Conservation (phyloP, 2,329 filamentous ascomycete genomes). For the Rhytidhysteron rufulum region DNA sequence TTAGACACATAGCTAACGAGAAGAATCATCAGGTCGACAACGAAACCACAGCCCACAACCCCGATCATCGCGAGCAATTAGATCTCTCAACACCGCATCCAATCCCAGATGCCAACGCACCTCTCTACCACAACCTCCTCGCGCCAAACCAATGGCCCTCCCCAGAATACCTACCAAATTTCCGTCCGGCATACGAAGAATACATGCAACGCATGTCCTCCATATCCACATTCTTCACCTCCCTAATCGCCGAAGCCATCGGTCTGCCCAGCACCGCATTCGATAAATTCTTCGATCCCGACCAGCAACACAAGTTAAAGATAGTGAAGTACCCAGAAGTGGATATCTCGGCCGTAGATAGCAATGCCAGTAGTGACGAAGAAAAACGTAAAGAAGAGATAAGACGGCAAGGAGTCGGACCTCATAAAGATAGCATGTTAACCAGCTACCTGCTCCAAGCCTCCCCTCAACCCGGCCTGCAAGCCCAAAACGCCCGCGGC, state of each 20-base stretch:
- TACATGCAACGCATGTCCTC: conserved; percentile 74
- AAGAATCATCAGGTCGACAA: conserved; percentile 41
- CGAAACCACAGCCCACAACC: conserved; percentile 66
- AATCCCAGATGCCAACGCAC: conserved; percentile 58
- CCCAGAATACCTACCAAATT: conserved; percentile 57
- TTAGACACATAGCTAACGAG: too few relatives aligned
- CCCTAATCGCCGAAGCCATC: conserved; percentile 80
- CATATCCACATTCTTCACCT: conserved; percentile 71
- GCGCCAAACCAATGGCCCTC: conserved; percentile 79
- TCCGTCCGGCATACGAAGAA: conserved; percentile 65
- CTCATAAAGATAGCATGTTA: conserved; percentile 83
- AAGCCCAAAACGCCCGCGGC: conserved; percentile 76
- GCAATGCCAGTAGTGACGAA: conserved; percentile 21
- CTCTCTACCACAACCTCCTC: conserved; percentile 70
- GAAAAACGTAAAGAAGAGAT: conserved; percentile 48
- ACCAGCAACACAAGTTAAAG: conserved; percentile 81
- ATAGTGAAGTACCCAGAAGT: conserved; percentile 80
- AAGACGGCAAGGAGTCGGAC: conserved; percentile 62
- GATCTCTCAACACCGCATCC: conserved; percentile 79
- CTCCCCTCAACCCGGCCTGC: conserved; percentile 68
- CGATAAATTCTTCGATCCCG: conserved; percentile 68
- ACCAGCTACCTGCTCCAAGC: conserved; percentile 79
- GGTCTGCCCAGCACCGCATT: conserved; percentile 67
- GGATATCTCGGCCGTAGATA: conserved; percentile 27
- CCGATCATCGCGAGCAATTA: conserved; percentile 82